Conservation (phyloP, 1,284 basidiomycete genomes). For the Phellopilus nigrolimitatus region DNA sequence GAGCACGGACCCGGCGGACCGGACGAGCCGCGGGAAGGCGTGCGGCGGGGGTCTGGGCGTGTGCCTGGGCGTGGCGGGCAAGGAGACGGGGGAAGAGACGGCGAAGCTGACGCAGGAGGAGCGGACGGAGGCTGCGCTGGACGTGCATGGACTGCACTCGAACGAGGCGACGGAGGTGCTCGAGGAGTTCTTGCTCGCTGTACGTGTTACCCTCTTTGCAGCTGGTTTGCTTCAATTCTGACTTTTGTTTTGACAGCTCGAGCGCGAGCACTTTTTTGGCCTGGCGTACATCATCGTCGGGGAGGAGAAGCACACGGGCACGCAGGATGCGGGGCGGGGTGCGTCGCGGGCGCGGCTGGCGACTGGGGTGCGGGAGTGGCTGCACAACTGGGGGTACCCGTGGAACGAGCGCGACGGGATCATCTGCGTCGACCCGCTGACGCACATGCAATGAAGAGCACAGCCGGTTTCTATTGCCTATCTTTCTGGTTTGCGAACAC, state of each 20-base stretch:
- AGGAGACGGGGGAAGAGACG: constrained; percentile 37
- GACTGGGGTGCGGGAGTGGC: constrained; percentile 81
- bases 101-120: constrained; percentile 66
- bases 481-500: not conserved
- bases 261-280: constrained; percentile 81
- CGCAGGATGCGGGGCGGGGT: constrained; percentile 75
- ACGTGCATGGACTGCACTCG: constrained; percentile 85
- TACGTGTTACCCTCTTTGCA: constrained; percentile 41
- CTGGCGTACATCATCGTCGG: constrained; percentile 88
- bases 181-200: constrained; percentile 85
- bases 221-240: constrained; percentile 13
- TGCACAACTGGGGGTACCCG: constrained; percentile 93
- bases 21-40: constrained; percentile 67
- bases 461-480: not conserved
- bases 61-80: constrained; percentile 74
- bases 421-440: constrained; percentile 81
- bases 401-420: constrained; percentile 91
- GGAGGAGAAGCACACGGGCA: constrained; percentile 93
- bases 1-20: constrained; percentile 82
- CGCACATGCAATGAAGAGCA: constrained; percentile 43
- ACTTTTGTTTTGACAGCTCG: constrained; percentile 49
- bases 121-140: constrained; percentile 75
- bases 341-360: constrained; percentile 79
- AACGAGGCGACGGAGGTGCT: constrained; percentile 89
- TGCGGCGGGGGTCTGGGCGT: constrained; percentile 84